These are phyloP conservation scores for Ulmus americana DNA, from an alignment of 331 rosid species.

Conservation along the genomic window DNA sequence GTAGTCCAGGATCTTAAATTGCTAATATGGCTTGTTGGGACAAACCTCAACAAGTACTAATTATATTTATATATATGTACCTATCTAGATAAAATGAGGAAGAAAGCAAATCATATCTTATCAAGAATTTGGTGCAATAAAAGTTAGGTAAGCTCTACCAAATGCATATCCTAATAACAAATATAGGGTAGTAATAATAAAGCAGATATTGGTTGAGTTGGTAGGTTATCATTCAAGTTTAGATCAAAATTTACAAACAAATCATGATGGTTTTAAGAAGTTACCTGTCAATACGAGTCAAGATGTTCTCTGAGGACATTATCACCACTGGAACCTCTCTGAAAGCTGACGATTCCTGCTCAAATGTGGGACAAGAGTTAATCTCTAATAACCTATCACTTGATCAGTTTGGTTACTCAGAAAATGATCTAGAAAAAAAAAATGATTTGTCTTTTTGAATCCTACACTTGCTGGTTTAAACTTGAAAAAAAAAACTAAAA, in stretches of 20 bases:
- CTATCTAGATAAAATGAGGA: background rate
- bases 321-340: conserved; percentile 88
- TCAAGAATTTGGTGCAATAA: conserved; percentile 5
- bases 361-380: conserved; percentile 1
- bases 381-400: background rate
- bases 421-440: background rate
- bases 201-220: background rate
- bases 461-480: background rate
- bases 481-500: background rate
- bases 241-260: background rate
- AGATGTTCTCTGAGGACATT: conserved; percentile 86
- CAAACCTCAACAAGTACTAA: no score
- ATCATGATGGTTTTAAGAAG: conserved; percentile 10
- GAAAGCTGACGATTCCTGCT: conserved; percentile 83
- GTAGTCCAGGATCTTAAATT: no score
- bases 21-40: no score
- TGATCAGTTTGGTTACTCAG: background rate
- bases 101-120: background rate
- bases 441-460: no score
- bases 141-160: conserved; percentile 7
- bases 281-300: conserved; percentile 84
- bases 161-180: background rate
- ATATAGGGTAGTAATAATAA: background rate
- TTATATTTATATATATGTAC: no score
- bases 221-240: background rate